A percentile compares a stretch with the other conserved stretches of the same genome.
These are phyloP conservation scores for Vanrija humicola DNA, from an alignment of 1,284 basidiomycete species.

Conservation along the genomic window DNA sequence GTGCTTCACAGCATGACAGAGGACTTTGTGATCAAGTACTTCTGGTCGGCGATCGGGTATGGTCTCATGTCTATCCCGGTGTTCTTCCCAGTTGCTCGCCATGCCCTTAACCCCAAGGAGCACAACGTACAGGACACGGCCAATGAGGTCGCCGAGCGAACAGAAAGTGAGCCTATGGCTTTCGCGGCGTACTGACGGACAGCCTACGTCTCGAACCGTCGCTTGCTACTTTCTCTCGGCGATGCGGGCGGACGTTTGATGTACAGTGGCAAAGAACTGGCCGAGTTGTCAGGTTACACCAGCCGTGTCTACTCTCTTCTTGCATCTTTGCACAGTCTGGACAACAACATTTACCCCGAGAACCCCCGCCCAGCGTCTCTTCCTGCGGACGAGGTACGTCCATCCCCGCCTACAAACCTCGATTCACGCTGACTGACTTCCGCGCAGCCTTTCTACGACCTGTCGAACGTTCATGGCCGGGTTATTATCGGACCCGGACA, in stretches of 20 bases:
- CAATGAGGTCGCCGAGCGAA: constrained; percentile 55
- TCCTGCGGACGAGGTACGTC: constrained; percentile 27
- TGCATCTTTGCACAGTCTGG: constrained; percentile 74
- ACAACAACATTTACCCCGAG: constrained; percentile 44
- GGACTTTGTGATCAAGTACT: constrained; percentile 89
- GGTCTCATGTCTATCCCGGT: constrained; percentile 83
- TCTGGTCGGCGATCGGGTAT: constrained; percentile 88
- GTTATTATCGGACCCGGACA: constrained; percentile 45
- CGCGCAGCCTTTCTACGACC: constrained; percentile 49
- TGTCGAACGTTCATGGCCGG: constrained; percentile 50
- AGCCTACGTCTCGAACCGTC: constrained; percentile 96
- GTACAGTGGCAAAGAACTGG: constrained; percentile 63
- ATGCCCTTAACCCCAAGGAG: constrained; percentile 2
- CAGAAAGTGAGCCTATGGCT: constrained; percentile 56
- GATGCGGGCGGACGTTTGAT: constrained; percentile 85
- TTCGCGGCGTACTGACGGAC: constrained; percentile 3
- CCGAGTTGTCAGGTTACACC: constrained; percentile 89
- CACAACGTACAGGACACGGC: constrained; percentile 8
- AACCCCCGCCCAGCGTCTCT: constrained; percentile 31
- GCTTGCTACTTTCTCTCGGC: constrained; percentile 83
- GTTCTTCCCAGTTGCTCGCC: constrained; percentile 53
- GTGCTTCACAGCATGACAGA: constrained; percentile 66
- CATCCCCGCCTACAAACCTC: too few relatives aligned
- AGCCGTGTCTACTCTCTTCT: constrained; percentile 83
- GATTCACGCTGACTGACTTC: background rate